phyloP scores from a whole-genome alignment of 306 rosid genomes.

The Casuarina cunninghamiana region DNA sequence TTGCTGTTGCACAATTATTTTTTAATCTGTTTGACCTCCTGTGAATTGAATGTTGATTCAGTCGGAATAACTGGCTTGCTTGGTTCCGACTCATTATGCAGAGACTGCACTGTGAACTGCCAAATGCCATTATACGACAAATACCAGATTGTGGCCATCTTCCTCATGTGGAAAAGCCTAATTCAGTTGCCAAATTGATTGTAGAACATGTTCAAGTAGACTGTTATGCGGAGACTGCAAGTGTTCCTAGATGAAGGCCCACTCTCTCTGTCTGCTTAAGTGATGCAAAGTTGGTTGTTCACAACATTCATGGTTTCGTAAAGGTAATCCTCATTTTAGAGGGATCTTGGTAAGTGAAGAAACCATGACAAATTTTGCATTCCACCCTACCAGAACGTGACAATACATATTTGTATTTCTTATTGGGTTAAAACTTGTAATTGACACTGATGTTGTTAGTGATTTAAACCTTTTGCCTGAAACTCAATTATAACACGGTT shows the following conservation, averaged over 20 bases:
- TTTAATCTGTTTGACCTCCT: not conserved
- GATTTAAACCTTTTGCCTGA: not conserved
- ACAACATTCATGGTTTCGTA: not conserved
- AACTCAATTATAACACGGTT: not conserved
- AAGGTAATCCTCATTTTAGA: not conserved
- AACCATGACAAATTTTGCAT: not conserved
- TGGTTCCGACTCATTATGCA: slow-evolving; percentile 33
- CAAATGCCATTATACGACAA: slow-evolving; percentile 67
- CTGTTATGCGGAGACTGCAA: slow-evolving; percentile 32
- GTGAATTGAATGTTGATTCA: not conserved
- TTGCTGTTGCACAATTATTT: not conserved
- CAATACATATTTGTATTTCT: not conserved
- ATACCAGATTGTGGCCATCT: slow-evolving; percentile 84
- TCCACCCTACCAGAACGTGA: not conserved
- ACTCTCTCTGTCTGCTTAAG: not conserved
- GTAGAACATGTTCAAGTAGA: slow-evolving; percentile 56
- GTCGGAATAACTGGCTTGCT: not conserved
- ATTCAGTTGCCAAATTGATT: slow-evolving; percentile 54
- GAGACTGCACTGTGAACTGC: slow-evolving; percentile 81
- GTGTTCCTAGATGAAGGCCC: slow-evolving; percentile 27
- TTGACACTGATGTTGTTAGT: not conserved
- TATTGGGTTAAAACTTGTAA: not conserved
- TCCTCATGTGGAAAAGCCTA: slow-evolving; percentile 88
- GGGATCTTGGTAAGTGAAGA: not conserved
- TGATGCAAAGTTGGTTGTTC: not conserved